Evolutionary conservation across 1,284 basidiomycete genomes (phyloP).

Genomic region (Paramarasmius palmivorus): DNA sequence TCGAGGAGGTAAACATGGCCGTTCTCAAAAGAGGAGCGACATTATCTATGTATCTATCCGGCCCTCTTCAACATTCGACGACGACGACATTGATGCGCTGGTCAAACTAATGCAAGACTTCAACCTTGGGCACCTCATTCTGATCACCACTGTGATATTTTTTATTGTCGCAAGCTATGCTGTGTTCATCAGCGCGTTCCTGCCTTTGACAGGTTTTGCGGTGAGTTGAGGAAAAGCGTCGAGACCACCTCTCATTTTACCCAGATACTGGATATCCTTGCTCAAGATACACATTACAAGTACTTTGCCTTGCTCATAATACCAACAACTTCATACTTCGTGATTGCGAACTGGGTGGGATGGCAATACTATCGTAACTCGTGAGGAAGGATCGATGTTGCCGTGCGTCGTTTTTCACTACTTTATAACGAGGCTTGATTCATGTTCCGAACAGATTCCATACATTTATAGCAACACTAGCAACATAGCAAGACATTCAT

Average conservation of each 20-base stretch:
- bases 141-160: slow-evolving; percentile 50
- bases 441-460: too few species aligned
- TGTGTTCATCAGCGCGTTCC: slow-evolving; percentile 63
- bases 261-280: slow-evolving; percentile 66
- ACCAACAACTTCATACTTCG: slow-evolving; percentile 82
- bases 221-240: slow-evolving; percentile 38
- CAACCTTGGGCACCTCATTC: slow-evolving; percentile 49
- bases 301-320: slow-evolving; percentile 81
- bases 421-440: too few species aligned
- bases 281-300: slow-evolving; percentile 83
- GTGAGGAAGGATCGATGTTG: slow-evolving; percentile 30
- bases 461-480: too few species aligned
- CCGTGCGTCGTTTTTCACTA: too few species aligned
- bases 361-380: slow-evolving; percentile 95
- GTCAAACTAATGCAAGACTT: slow-evolving; percentile 27
- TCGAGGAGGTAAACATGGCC: too few species aligned
- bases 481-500: not conserved
- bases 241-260: slow-evolving; percentile 10
- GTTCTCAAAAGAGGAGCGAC: too few species aligned
- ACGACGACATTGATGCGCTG: slow-evolving; percentile 46
- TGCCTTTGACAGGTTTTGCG: slow-evolving; percentile 49
- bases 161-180: slow-evolving; percentile 63
- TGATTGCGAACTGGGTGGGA: slow-evolving; percentile 96
- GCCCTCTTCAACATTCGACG: too few species aligned
- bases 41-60: too few species aligned